A percentile compares a stretch with the other conserved stretches of the same genome.
These are phyloP conservation scores for Gossypium raimondii DNA, from an alignment of 345 rosid genomes.

Conservation along the genomic window DNA sequence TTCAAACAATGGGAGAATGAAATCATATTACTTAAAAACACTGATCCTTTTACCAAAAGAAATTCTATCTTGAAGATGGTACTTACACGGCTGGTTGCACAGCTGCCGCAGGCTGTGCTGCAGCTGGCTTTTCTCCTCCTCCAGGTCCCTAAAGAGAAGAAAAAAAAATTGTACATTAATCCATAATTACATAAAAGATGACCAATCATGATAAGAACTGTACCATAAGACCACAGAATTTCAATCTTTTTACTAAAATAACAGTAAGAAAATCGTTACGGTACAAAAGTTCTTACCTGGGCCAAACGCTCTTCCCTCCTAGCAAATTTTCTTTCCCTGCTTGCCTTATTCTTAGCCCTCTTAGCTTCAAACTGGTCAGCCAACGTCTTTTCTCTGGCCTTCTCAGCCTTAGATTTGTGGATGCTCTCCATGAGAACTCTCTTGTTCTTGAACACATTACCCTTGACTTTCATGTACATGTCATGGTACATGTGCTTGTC, in stretches of 20 bases:
- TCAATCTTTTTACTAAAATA: no score
- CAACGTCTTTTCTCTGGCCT: slow-evolving; percentile 90
- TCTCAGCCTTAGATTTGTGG: slow-evolving; percentile 95
- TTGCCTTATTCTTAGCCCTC: slow-evolving; percentile 93
- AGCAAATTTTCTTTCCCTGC: slow-evolving; percentile 84
- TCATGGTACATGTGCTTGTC: slow-evolving; percentile 99
- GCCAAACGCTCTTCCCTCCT: slow-evolving; percentile 91
- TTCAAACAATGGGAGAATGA: neutral
- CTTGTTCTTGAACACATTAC: slow-evolving; percentile 94
- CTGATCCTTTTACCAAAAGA: neutral
- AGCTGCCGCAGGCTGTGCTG: neutral
- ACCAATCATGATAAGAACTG: no score
- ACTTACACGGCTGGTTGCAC: neutral
- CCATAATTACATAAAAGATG: no score
- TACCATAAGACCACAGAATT: no score
- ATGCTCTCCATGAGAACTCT: slow-evolving; percentile 94
- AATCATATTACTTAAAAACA: neutral
- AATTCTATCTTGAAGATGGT: neutral
- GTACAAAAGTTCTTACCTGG: slow-evolving; percentile 41
- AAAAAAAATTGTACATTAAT: no score
- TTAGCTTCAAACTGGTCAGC: slow-evolving; percentile 94
- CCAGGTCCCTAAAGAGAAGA: neutral
- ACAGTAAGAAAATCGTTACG: no score
- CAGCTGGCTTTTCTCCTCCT: neutral
- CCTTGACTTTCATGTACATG: slow-evolving; percentile 99